Percentiles rank a stretch among this genome's conserved stretches.
Evolutionary conservation across 768 basidiomycete genomes (phyloP).

Genomic region (Kwoniella newhampshirensis): DNA sequence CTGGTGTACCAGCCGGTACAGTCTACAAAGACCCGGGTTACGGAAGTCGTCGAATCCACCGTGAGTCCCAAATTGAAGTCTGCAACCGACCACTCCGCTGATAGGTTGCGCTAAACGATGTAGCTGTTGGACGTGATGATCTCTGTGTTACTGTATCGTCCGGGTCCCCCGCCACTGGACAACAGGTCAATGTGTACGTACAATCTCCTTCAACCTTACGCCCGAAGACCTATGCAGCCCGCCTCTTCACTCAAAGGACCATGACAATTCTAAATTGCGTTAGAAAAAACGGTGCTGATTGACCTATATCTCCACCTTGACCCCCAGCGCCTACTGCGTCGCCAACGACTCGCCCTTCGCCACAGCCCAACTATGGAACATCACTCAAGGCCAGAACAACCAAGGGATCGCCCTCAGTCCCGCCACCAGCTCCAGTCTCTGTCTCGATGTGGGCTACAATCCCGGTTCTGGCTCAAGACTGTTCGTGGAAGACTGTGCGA

Average conservation of each 20-base stretch:
- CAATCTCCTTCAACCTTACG: no score
- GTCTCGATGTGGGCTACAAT: slow-evolving; percentile 13
- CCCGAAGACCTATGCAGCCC: no score
- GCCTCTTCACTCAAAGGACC: no score
- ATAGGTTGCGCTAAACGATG: no score
- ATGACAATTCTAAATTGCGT: no score
- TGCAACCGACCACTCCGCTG: no score
- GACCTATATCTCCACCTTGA: background rate
- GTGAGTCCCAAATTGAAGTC: background rate
- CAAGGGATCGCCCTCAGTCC: slow-evolving; percentile 4
- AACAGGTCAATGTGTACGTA: slow-evolving; percentile 9
- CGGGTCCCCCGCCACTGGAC: slow-evolving; percentile 4
- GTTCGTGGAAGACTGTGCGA: background rate
- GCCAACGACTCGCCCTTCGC: slow-evolving; percentile 10
- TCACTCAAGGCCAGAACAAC: slow-evolving; percentile 1
- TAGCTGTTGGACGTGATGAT: slow-evolving; percentile 13
- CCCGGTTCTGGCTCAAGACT: background rate
- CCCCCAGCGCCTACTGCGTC: slow-evolving; percentile 8
- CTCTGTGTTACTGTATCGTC: slow-evolving; percentile 17
- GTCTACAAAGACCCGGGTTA: slow-evolving; percentile 16
- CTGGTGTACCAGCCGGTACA: background rate
- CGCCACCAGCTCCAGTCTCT: slow-evolving; percentile 6
- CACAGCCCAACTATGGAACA: slow-evolving; percentile 16
- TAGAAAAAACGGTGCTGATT: no score
- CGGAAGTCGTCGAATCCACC: slow-evolving; percentile 12